A percentile compares a stretch with the other conserved stretches of the same genome.
Conservation (phyloP, 2,329 filamentous ascomycete genomes). For the Hirsutella thompsonii region DNA sequence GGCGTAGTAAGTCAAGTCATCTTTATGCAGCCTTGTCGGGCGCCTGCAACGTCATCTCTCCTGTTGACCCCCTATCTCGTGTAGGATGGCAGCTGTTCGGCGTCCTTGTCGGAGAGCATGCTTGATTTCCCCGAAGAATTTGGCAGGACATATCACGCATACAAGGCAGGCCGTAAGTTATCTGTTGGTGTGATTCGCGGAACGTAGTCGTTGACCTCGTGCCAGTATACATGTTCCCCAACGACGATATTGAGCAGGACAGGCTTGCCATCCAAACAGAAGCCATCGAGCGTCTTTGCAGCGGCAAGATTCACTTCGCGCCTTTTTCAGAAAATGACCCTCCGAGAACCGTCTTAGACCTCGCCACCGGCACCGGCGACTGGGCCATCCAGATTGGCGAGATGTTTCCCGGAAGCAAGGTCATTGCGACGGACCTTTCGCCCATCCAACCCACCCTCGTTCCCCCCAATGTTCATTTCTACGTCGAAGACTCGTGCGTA, state of each 20-base stretch:
- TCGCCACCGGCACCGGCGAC: conserved; percentile 34
- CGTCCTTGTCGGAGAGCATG: conserved; percentile 27
- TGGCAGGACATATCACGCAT: conserved; percentile 34
- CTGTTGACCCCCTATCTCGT: too few species aligned
- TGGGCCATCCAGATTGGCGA: conserved; percentile 59
- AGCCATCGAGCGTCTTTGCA: conserved; percentile 24
- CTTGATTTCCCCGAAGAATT: conserved; percentile 27
- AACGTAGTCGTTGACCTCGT: neutral
- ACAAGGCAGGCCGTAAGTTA: conserved; percentile 30
- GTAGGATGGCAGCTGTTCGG: conserved; percentile 1
- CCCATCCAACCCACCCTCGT: conserved; percentile 54
- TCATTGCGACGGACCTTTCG: conserved; percentile 54
- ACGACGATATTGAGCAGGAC: conserved; percentile 28
- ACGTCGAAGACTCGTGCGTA: conserved; percentile 49
- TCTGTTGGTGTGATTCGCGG: neutral
- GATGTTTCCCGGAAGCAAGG: conserved; percentile 40
- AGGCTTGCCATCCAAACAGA: conserved; percentile 26
- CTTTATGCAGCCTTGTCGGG: too few species aligned
- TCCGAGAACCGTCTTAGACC: conserved; percentile 25
- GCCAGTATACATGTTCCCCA: conserved; percentile 32
- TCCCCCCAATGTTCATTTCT: conserved; percentile 64
- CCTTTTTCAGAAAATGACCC: conserved; percentile 21
- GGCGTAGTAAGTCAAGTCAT: too few species aligned
- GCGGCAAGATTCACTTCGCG: conserved; percentile 27
- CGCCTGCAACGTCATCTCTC: too few species aligned